Conservation (phyloP, 495 filamentous ascomycete species). For the Paragyromitra xinjiangensis region DNA sequence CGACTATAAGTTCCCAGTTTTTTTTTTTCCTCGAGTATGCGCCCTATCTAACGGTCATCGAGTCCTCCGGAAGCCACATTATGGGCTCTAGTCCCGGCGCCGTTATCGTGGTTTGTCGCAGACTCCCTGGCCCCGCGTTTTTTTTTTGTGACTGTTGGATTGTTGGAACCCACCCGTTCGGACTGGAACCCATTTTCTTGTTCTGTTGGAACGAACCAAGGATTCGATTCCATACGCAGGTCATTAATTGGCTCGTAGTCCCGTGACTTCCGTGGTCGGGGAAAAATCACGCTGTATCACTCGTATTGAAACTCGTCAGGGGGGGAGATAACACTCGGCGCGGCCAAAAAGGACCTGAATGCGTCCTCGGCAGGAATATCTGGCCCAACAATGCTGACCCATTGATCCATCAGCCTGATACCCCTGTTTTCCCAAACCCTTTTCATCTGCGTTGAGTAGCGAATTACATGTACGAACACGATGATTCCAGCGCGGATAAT, state of each 20-base stretch:
- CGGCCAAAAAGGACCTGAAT: not conserved
- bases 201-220: slow-evolving; percentile 9
- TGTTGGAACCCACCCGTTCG: slow-evolving; percentile 35
- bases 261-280: not conserved
- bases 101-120: slow-evolving; percentile 21
- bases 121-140: not conserved
- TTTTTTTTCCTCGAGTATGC: not conserved
- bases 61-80: not conserved
- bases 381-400: not conserved
- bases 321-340: not conserved
- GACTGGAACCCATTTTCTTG: slow-evolving; percentile 23
- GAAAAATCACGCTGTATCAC: slow-evolving; percentile 39
- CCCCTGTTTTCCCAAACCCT: not conserved
- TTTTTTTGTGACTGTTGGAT: slow-evolving; percentile 5
- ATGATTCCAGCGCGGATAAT: slow-evolving; percentile 9
- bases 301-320: slow-evolving; percentile 10
- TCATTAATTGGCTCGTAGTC: slow-evolving; percentile 15
- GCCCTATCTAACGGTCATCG: slow-evolving; percentile 20
- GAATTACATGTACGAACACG: not conserved
- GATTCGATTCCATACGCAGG: not conserved
- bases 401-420: not conserved
- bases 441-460: not conserved
- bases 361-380: not conserved
- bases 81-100: slow-evolving; percentile 6
- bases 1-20: slow-evolving; percentile 15